These are phyloP conservation scores for Mollisiaceae sp. DNA, from an alignment of 2,329 filamentous ascomycete genomes.

Conservation along the genomic window DNA sequence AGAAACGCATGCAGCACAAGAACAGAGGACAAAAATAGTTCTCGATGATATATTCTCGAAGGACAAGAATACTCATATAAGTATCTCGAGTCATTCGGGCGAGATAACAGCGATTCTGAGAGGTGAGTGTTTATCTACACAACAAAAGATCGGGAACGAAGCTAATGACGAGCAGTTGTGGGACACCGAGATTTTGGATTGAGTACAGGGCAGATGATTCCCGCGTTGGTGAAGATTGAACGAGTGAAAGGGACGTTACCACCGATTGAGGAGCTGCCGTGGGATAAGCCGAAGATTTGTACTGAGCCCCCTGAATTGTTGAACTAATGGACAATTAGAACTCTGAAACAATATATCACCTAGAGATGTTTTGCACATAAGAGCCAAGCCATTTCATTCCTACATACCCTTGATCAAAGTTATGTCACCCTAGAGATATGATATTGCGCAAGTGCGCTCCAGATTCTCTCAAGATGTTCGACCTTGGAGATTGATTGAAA, in stretches of 20 bases:
- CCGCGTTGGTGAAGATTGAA: constrained; percentile 67
- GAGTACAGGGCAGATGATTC: constrained; percentile 71
- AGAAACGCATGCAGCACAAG: constrained; percentile 54
- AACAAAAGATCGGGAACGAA: not conserved
- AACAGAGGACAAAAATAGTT: constrained; percentile 52
- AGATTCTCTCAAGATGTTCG: too few species aligned
- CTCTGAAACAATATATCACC: too few species aligned
- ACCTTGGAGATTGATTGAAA: too few species aligned
- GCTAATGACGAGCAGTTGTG: constrained; percentile 47
- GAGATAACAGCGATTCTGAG: constrained; percentile 58
- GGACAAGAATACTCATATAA: constrained; percentile 61
- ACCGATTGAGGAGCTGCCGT: constrained; percentile 31
- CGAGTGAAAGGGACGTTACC: constrained; percentile 40
- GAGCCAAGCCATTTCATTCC: too few species aligned
- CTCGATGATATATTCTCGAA: constrained; percentile 62
- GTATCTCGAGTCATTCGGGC: constrained; percentile 64
- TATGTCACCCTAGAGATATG: too few species aligned
- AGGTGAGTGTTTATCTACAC: constrained; percentile 29
- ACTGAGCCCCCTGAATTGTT: constrained; percentile 44
- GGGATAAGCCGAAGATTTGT: constrained; percentile 51
- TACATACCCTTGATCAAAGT: too few species aligned
- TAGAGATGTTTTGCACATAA: not conserved
- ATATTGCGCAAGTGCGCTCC: too few species aligned
- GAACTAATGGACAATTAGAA: not conserved
- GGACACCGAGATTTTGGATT: constrained; percentile 66